phyloP scores from a whole-genome alignment of 345 rosid genomes.

The Eucalyptus sp. region DNA sequence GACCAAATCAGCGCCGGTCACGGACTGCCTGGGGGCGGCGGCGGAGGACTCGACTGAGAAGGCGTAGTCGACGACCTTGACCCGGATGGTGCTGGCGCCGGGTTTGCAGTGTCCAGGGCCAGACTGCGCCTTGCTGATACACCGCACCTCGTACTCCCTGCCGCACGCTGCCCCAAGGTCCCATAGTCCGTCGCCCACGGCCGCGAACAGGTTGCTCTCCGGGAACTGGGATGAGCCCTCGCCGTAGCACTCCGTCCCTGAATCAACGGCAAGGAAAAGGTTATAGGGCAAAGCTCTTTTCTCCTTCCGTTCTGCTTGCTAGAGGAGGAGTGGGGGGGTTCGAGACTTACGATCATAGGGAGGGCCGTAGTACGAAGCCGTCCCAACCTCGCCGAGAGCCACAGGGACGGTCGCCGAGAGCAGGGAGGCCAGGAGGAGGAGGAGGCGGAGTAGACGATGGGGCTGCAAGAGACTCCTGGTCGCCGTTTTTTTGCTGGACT shows the following conservation, averaged over 20 bases:
- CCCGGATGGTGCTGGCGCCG: slow-evolving; percentile 13
- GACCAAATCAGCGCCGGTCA: slow-evolving; percentile 21
- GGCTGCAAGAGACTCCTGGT: rapidly evolving
- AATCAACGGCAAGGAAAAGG: not conserved
- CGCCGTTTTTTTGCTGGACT: not conserved
- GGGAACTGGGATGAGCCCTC: slow-evolving; percentile 34
- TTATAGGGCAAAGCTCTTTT: not conserved
- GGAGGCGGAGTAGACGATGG: not conserved
- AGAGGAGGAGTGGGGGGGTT: not conserved
- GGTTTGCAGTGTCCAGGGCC: slow-evolving; percentile 8
- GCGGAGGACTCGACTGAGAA: not conserved
- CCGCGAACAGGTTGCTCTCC: slow-evolving; percentile 37
- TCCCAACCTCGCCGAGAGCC: slow-evolving; percentile 23
- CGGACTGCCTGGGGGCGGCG: slow-evolving; percentile 1
- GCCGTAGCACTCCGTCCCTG: slow-evolving; percentile 31
- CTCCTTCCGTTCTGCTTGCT: rapidly evolving
- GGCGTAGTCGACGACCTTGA: slow-evolving; percentile 36
- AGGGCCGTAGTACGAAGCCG: slow-evolving; percentile 18
- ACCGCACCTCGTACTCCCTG: slow-evolving; percentile 40
- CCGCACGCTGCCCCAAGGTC: slow-evolving; percentile 58
- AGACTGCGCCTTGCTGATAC: slow-evolving; percentile 25
- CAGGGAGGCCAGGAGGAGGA: not conserved
- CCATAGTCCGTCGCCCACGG: slow-evolving; percentile 63
- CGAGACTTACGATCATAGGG: slow-evolving; percentile 37
- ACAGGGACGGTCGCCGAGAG: not conserved